These are phyloP conservation scores for Aspergillus indologenus DNA, from an alignment of 495 filamentous ascomycete species.

Conservation along the genomic window DNA sequence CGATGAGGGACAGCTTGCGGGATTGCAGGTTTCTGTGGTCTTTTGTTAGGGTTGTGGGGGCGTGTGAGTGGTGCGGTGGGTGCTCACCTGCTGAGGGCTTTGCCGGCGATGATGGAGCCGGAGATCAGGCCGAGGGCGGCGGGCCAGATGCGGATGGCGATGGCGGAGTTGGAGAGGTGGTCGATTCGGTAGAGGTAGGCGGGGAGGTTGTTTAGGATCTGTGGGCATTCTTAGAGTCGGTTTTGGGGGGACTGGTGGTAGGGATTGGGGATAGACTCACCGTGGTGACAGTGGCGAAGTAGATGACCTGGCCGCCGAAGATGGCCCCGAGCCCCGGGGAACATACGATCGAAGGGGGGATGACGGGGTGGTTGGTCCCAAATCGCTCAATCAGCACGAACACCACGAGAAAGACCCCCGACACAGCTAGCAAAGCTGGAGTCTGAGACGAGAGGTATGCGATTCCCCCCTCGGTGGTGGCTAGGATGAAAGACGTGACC, in stretches of 20 bases:
- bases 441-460: conserved; percentile 12
- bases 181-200: conserved; percentile 9
- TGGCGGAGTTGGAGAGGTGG: not conserved
- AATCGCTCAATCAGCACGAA: not conserved
- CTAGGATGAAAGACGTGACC: conserved; percentile 2
- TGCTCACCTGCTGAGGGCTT: not conserved
- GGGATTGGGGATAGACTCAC: too few species aligned
- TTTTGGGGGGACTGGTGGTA: not conserved
- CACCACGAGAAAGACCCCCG: not conserved
- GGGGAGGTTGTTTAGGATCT: conserved; percentile 13
- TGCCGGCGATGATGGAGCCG: conserved; percentile 21
- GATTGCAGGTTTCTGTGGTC: not conserved
- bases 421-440: not conserved
- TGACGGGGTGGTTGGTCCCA: not conserved
- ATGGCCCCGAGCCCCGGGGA: not conserved
- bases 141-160: not conserved
- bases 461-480: not conserved
- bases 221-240: not conserved
- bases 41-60: too few species aligned
- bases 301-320: not conserved
- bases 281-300: not conserved
- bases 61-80: not conserved
- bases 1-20: conserved; percentile 6
- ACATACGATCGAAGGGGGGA: not conserved
- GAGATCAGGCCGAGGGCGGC: conserved; percentile 12